Evolutionary conservation across 2,329 filamentous ascomycete species (phyloP).

Genomic region (Cercospora nicotianae): DNA sequence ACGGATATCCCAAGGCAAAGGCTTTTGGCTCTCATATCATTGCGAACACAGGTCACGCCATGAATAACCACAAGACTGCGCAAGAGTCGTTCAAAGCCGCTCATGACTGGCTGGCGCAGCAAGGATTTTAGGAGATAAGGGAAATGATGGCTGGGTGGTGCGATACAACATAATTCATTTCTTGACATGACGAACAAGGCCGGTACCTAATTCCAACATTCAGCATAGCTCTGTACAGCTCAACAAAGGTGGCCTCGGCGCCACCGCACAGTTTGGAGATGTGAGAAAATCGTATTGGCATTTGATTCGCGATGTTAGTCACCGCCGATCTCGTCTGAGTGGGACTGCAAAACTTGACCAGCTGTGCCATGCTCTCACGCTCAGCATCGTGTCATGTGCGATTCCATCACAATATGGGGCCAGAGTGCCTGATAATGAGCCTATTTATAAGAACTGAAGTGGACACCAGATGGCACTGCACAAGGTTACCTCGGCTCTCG

Average conservation of each 20-base stretch:
- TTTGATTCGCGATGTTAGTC: too few species aligned
- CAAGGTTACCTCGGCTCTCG: constrained; percentile 6
- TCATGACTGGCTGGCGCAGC: background rate
- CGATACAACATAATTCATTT: background rate
- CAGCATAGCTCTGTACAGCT: background rate
- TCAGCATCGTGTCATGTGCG: background rate
- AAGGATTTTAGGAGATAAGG: background rate
- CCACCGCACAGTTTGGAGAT: background rate
- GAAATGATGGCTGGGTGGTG: background rate
- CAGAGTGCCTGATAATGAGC: background rate
- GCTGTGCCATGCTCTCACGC: too few species aligned
- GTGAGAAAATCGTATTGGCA: background rate
- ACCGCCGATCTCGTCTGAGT: too few species aligned
- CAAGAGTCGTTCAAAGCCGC: background rate
- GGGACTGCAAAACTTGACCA: too few species aligned
- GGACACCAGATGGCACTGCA: background rate
- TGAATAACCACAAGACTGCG: background rate
- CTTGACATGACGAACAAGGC: background rate
- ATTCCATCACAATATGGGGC: background rate
- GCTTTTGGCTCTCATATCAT: background rate
- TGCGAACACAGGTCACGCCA: background rate
- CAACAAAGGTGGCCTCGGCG: background rate
- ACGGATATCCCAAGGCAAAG: background rate
- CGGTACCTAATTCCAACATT: background rate
- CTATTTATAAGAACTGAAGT: background rate